Evolutionary conservation across 2,329 filamentous ascomycete species (phyloP), one percentile per base, ranked within the genome.

Genomic region (Xylaria sp.): DNA sequence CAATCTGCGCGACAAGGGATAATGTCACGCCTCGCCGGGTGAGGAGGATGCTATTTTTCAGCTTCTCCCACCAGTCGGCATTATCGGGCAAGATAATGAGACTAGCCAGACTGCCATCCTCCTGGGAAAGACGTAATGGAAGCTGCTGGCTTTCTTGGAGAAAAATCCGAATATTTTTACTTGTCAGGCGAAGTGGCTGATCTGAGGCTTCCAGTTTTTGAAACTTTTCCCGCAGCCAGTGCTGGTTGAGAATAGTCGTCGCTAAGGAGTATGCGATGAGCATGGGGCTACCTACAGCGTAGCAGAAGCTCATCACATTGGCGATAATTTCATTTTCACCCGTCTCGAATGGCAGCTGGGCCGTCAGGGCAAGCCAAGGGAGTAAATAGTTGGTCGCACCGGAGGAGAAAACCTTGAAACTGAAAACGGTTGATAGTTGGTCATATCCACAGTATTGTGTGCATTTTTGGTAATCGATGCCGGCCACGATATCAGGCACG

Each of bases 311-410:
- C 58, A 72, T 64, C 42, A 70, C 54, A 50, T 67, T 60, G 17
- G 65, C 60, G 10, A 65, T 33, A 15, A 66, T 57, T 13, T 68
- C 63, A 57, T 70, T 54, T 39, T 70, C 65, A 1, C 69, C 69
- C 2, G 71, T 69, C 61, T 72, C 69, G 31, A 70, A 72, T 1
- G 69, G 71, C 5, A 72, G 69, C 61, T 72, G 71, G 13, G 69
- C 67, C 5, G 69, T 68, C 3, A 72, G 63, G 11, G 71, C 69
- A n/a, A 72, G 63, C 71, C 71, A 72, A 7, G 71, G 69, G 2
- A 72, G 63, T 3, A 72, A 33, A 31, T 72, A 70, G 45, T 70
- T 72, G 1, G 63, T 71, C 42, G 62, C 57, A 4, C 67, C 69
- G 1, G 69, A 25, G 10, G 67, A 59, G 57, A 72, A 66, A 2